Percentiles rank a stretch among this genome's conserved stretches.
Conservation (phyloP, 1,284 basidiomycete genomes). For the Cutaneotrichosporon sp. region DNA sequence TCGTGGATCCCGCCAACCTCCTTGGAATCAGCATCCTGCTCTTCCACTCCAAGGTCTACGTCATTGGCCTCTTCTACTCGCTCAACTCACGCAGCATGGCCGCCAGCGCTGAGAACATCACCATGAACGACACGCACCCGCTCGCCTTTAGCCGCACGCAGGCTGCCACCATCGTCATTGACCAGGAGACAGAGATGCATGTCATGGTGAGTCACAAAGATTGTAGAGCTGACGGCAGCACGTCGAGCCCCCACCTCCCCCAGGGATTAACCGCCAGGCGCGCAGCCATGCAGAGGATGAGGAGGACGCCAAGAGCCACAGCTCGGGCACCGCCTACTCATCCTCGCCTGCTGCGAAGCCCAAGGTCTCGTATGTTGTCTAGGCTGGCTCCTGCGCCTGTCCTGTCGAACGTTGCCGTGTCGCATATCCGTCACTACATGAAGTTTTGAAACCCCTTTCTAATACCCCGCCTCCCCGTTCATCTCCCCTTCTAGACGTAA, state of each 20-base stretch:
- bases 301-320: neutral
- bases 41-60: conserved; percentile 36
- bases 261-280: neutral
- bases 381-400: no score
- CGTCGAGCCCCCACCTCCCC: neutral
- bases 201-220: neutral
- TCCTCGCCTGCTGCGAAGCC: no score
- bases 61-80: conserved; percentile 35
- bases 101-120: neutral
- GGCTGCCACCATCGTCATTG: neutral
- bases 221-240: neutral
- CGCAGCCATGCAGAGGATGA: neutral
- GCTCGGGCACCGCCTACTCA: neutral
- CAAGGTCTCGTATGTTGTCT: no score
- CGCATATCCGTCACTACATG: no score
- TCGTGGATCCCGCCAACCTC: conserved; percentile 24
- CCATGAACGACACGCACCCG: neutral
- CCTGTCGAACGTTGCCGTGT: no score
- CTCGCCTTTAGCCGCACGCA: neutral
- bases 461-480: no score
- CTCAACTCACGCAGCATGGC: conserved; percentile 29
- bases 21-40: conserved; percentile 32
- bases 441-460: no score
- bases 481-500: no score
- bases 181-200: neutral